Percentiles rank a stretch among this genome's conserved stretches.
These are phyloP conservation scores for Xylaria sp. DNA, from an alignment of 2,329 filamentous ascomycete genomes.

Conservation along the genomic window DNA sequence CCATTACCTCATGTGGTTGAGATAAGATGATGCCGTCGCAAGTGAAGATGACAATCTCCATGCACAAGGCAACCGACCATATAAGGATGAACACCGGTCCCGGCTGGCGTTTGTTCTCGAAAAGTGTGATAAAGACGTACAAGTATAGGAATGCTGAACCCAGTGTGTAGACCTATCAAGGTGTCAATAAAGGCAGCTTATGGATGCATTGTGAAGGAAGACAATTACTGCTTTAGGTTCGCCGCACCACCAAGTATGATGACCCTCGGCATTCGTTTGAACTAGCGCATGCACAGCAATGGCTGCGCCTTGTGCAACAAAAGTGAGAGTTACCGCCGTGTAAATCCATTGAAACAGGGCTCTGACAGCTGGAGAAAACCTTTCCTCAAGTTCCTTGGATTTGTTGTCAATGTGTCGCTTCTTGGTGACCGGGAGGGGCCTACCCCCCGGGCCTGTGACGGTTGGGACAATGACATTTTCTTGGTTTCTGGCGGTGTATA, in stretches of 20 bases:
- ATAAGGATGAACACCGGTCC: conserved; percentile 81
- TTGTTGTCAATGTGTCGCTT: conserved; percentile 61
- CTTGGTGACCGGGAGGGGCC: conserved; percentile 79
- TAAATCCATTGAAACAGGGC: conserved; percentile 79
- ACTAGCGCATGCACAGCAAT: conserved; percentile 79
- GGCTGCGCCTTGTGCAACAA: conserved; percentile 77
- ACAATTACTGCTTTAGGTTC: conserved; percentile 49
- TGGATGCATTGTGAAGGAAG: conserved; percentile 4
- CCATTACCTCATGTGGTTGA: conserved; percentile 71
- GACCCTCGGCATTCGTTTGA: conserved; percentile 52
- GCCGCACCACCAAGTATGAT: conserved; percentile 49
- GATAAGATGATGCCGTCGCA: conserved; percentile 76
- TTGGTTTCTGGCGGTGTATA: conserved; percentile 61
- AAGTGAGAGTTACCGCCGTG: conserved; percentile 75
- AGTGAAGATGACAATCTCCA: conserved; percentile 78
- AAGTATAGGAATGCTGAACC: conserved; percentile 88
- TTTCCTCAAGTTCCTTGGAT: conserved; percentile 52
- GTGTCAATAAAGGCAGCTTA: conserved; percentile 24
- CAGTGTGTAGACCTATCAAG: conserved; percentile 80
- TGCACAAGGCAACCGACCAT: conserved; percentile 77
- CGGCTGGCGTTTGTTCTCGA: conserved; percentile 85
- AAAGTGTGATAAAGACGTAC: conserved; percentile 84
- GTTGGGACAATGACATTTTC: conserved; percentile 59
- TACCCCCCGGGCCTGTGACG: conserved; percentile 83
- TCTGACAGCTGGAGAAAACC: conserved; percentile 55